phyloP scores from a whole-genome alignment of 306 rosid genomes.

The Delonix regia region DNA sequence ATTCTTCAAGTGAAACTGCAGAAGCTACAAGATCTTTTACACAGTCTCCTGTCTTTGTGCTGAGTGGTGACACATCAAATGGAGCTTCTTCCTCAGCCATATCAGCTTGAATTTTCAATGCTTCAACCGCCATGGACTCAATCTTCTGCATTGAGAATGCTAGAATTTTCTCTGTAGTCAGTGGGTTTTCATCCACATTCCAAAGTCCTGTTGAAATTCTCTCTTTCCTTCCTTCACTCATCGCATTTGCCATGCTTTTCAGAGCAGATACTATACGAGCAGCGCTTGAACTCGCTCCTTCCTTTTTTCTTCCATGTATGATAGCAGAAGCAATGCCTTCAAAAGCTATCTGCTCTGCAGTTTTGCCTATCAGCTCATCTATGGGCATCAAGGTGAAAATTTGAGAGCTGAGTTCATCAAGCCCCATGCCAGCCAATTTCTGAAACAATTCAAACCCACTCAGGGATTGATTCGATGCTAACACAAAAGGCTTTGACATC shows the following conservation, averaged over 20 bases:
- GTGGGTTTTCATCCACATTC: constrained; percentile 69
- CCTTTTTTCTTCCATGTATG: constrained; percentile 89
- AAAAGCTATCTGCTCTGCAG: constrained; percentile 93
- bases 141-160: constrained; percentile 75
- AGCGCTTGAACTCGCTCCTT: constrained; percentile 89
- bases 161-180: constrained; percentile 66
- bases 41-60: constrained; percentile 38
- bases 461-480: constrained; percentile 50
- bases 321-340: constrained; percentile 93
- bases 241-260: constrained; percentile 63
- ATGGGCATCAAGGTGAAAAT: constrained; percentile 63
- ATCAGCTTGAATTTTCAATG: constrained; percentile 81
- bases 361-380: constrained; percentile 87
- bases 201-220: constrained; percentile 82
- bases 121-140: constrained; percentile 79
- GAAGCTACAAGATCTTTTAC: constrained; percentile 60
- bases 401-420: constrained; percentile 70
- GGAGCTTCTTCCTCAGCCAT: constrained; percentile 92
- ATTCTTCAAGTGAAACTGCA: constrained; percentile 67
- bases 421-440: constrained; percentile 64
- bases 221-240: constrained; percentile 77
- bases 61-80: constrained; percentile 73
- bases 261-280: constrained; percentile 69
- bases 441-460: constrained; percentile 84
- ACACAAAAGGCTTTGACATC: constrained; percentile 69